Evolutionary conservation across 352 stramenopile genomes (phyloP).

Genomic region (Phytophthora tentaculata): DNA sequence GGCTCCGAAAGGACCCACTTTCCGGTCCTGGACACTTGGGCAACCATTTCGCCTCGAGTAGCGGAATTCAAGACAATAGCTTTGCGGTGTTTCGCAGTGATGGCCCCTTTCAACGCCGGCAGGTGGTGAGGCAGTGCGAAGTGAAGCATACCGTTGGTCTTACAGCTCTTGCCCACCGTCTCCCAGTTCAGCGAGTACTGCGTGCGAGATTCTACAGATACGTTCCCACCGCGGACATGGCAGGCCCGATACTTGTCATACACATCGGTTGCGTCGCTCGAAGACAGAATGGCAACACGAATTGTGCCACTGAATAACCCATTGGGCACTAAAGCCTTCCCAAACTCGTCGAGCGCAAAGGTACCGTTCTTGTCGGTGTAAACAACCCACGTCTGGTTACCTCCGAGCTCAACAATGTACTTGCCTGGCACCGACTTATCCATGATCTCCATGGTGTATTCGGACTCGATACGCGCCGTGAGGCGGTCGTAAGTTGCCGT

Average conservation of each 20-base stretch:
- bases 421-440: slow-evolving; percentile 47
- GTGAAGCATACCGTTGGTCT: slow-evolving; percentile 53
- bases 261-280: slow-evolving; percentile 24
- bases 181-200: slow-evolving; percentile 70
- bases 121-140: slow-evolving; percentile 75
- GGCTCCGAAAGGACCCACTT: slow-evolving; percentile 54
- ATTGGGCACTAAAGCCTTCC: slow-evolving; percentile 43
- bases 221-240: slow-evolving; percentile 52
- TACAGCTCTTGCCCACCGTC: slow-evolving; percentile 49
- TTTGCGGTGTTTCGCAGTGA: slow-evolving; percentile 15
- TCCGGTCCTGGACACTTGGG: slow-evolving; percentile 33
- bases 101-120: slow-evolving; percentile 32
- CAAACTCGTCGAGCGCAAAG: slow-evolving; percentile 41
- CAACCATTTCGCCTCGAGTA: slow-evolving; percentile 58
- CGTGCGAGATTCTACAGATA: slow-evolving; percentile 52
- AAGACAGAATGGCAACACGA: slow-evolving; percentile 53
- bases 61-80: slow-evolving; percentile 56
- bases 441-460: slow-evolving; percentile 51
- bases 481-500: slow-evolving; percentile 58
- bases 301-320: slow-evolving; percentile 50
- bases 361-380: slow-evolving; percentile 44
- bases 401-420: slow-evolving; percentile 56
- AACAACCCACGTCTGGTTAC: slow-evolving; percentile 74
- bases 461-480: slow-evolving; percentile 50
- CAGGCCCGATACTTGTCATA: slow-evolving; percentile 64